These are phyloP conservation scores for Coniferiporia sulphurascens DNA, from an alignment of 1,284 basidiomycete genomes.

Conservation along the genomic window DNA sequence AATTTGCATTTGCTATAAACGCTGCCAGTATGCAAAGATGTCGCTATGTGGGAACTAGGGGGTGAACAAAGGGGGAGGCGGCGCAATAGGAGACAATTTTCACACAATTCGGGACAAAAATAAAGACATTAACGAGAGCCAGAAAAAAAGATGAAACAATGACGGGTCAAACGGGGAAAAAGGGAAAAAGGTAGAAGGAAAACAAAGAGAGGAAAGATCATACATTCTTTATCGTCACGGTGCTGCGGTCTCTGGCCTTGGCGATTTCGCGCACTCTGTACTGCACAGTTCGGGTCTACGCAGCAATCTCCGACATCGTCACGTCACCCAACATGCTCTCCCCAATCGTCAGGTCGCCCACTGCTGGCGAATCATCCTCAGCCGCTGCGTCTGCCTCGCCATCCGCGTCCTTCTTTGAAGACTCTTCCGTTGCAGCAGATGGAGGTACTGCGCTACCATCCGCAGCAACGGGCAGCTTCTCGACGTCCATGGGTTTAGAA, in stretches of 20 bases:
- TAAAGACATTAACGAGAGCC: background rate
- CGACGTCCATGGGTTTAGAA: background rate
- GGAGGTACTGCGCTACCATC: background rate
- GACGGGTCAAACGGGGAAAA: background rate
- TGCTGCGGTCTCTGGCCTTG: background rate
- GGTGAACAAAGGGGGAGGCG: background rate
- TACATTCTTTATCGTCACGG: background rate
- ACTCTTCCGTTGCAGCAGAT: background rate
- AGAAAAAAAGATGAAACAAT: background rate
- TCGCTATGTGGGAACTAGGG: too few relatives aligned
- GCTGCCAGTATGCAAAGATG: too few relatives aligned
- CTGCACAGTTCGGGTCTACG: background rate
- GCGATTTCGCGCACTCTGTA: background rate
- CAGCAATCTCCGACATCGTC: conserved; percentile 15
- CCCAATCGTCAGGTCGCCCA: conserved; percentile 11
- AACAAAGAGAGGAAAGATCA: background rate
- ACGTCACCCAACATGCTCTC: conserved; percentile 14
- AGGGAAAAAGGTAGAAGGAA: background rate
- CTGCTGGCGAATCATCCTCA: background rate
- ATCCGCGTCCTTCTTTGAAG: conserved; percentile 1
- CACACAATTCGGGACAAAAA: background rate
- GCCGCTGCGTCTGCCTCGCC: background rate
- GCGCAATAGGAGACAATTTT: background rate
- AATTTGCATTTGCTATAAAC: too few relatives aligned
- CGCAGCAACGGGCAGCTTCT: background rate